Evolutionary conservation across 306 rosid species (phyloP), one percentile per base, ranked within the genome.

Genomic region (Cicer cuneatum): DNA sequence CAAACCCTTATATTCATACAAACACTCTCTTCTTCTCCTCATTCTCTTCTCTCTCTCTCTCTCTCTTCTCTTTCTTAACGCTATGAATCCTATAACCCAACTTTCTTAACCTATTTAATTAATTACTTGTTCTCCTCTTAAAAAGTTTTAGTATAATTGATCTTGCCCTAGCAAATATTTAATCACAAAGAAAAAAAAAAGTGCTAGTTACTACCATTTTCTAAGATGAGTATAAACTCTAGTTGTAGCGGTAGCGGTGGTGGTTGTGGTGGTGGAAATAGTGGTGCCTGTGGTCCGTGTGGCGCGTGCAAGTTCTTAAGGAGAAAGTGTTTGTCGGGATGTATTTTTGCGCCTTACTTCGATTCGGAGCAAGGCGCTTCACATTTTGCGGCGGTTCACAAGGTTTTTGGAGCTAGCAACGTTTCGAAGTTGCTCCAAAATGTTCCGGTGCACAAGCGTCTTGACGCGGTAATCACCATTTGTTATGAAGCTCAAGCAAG

Each of bases 351-450:
- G 0, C 98, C 98, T 0, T 93, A 91, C 83, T 93, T 93, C 10
- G 98, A 93, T 68, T 88, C 98, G 0, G 97, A 93, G 73, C 97
- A 93, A 82, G 97, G 98, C 0, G 94, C 94, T 0, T 80, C 90
- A 0, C 97, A 93, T 42, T 93, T 93, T 61, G 97, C 98, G 0
- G 96, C 97, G 1, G 98, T 93, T 42, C 98, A 93, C 37, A 93
- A 89, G 85, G 94, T 93, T 43, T 93, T 93, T 46, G 98, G 98
- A 1, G 98, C 98, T 0, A 93, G 97, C 68, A 93, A 93, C n/a
- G 97, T 93, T 51, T 93, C 97, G 0, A 93, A 93, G 82, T 79
- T 93, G 38, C 96, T 93, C 7, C 85, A 63, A 7, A 91, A 83
- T 38, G 90, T 93, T 45, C 98, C 97, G 19, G 87, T 82, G 3